Percentiles rank a stretch among this genome's conserved stretches.
Conservation (phyloP, 106 monocot genomes). For the Dioscorea zingiberensis region DNA sequence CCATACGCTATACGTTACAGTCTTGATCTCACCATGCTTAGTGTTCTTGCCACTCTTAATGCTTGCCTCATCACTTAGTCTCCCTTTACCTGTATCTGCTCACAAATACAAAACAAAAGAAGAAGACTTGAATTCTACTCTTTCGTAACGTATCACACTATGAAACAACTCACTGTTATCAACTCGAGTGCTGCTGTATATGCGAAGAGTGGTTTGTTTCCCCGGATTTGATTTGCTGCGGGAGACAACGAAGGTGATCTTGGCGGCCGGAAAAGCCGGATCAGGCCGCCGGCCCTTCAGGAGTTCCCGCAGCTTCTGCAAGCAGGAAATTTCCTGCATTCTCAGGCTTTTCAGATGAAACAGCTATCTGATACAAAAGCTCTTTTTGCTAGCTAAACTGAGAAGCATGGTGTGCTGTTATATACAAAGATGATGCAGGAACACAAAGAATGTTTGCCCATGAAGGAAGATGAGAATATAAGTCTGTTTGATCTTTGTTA, state of each 20-base stretch:
- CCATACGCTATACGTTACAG: conserved; percentile 26
- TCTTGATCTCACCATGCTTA: conserved; percentile 33
- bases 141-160: no score
- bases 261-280: not conserved
- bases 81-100: conserved; percentile 52
- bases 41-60: conserved; percentile 37
- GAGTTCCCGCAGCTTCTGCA: conserved; percentile 9
- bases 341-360: no score
- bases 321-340: conserved; percentile 14
- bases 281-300: conserved; percentile 8
- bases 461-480: conserved; percentile 19
- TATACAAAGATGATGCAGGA: no score
- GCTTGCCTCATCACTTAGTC: conserved; percentile 28
- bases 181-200: conserved; percentile 41
- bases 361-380: not conserved
- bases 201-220: conserved; percentile 25
- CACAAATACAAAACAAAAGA: not conserved
- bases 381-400: not conserved
- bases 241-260: conserved; percentile 39
- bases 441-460: conserved; percentile 11
- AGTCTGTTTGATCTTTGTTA: not conserved
- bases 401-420: not conserved
- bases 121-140: not conserved
- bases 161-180: conserved; percentile 21
- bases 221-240: conserved; percentile 23